Evolutionary conservation across 1,284 basidiomycete genomes (phyloP), one percentile per base, ranked within the genome.

Genomic region (Abortiporus biennis): DNA sequence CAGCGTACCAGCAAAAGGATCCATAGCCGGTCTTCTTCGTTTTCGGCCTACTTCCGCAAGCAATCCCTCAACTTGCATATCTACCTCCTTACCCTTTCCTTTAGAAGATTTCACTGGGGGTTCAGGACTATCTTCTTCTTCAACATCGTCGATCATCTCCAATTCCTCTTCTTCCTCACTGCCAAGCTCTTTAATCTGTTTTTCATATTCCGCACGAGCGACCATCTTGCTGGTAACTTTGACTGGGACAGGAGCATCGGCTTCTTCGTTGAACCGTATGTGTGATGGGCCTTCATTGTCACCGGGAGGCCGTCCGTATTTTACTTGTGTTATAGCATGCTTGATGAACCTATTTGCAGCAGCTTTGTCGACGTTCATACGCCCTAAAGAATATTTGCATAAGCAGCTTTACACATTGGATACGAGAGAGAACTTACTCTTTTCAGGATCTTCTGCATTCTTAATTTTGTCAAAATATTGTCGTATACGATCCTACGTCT

Each of bases 311-410:
- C 53, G 49, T 22, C 56, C 51, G 22, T 45, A 48, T 29, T 54
- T 54, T 19, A 50, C 53, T 56, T 84, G 80, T 0, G 78, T 62
- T 40, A 90, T 85, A n/a, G 86, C 87, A 55, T 86, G 75, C 57
- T 83, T 85, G 58, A 91, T 90, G 62, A 90, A 90, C 23, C 87
- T 76, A 37, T 67, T 67, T 3, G 86, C 87, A n/a, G 83, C 87
- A 19, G 65, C 77, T 57, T 83, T 86, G 71, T 90, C 86, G 38
- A 90, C 49, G 25, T 67, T 65, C 31, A 64, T 60, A 38, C 67
- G 67, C 54, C 69, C 79, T 81, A 30, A 33, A 46, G 33, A 17
- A 15, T 38, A 42, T 23, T n/a, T n/a, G n/a, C n/a, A n/a, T n/a
- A n/a, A n/a, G n/a, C n/a, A n/a, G n/a, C n/a, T n/a, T n/a, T n/a